Evolutionary conservation across 345 rosid genomes (phyloP).

Genomic region (Xanthoceras sorbifolium): DNA sequence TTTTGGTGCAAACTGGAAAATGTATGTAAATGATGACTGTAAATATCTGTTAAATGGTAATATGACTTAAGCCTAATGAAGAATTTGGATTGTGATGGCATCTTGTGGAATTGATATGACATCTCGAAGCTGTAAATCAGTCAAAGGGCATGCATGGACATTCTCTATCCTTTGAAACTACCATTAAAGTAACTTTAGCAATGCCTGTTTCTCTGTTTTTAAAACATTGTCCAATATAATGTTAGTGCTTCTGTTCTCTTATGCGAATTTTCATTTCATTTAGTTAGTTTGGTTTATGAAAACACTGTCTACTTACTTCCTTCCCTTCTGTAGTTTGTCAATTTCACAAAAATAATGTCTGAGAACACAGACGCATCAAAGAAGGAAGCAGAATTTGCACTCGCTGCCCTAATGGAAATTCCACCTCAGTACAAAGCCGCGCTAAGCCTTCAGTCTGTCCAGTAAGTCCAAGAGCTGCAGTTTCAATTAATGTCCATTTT

Average conservation of each 20-base stretch:
- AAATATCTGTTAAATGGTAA: background rate
- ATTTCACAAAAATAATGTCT: conserved; percentile 85
- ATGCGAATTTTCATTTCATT: conserved; percentile 3
- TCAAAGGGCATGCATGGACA: background rate
- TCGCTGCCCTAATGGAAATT: conserved; percentile 95
- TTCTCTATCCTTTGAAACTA: background rate
- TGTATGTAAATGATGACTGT: background rate
- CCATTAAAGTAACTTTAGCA: background rate
- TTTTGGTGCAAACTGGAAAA: background rate
- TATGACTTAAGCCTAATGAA: background rate
- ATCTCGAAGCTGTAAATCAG: background rate
- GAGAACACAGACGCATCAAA: conserved; percentile 56
- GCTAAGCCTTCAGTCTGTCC: conserved; percentile 44
- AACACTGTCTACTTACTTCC: background rate
- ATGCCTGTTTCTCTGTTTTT: background rate
- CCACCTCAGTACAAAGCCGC: conserved; percentile 89
- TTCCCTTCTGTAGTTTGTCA: conserved; percentile 64
- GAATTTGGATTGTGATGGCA: background rate
- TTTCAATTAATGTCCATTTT: conserved; percentile 12
- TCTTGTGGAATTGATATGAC: background rate
- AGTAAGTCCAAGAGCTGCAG: conserved; percentile 33
- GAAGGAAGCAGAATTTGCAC: conserved; percentile 91
- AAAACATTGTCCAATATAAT: background rate
- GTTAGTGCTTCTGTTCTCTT: background rate
- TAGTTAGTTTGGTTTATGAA: background rate